A percentile compares a stretch with the other conserved stretches of the same genome.
phyloP scores from a whole-genome alignment of 2,329 filamentous ascomycete species.

The Cucurbitaria berberidis region DNA sequence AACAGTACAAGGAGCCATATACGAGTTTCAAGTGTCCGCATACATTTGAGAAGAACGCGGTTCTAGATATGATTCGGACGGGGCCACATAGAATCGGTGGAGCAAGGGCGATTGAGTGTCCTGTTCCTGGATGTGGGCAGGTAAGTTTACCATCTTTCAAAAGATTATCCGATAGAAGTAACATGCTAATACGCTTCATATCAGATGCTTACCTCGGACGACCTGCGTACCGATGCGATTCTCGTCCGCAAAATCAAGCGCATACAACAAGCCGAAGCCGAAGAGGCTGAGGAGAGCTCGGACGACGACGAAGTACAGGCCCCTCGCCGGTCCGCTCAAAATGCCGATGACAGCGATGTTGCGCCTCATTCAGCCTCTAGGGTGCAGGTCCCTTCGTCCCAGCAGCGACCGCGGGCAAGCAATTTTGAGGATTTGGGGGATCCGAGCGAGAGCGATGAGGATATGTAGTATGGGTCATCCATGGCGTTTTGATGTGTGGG shows the following conservation, averaged over 20 bases:
- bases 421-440: constrained; percentile 30
- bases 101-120: constrained; percentile 61
- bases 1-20: constrained; percentile 68
- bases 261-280: constrained; percentile 38
- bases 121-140: constrained; percentile 68
- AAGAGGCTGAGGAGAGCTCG: constrained; percentile 33
- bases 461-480: not conserved
- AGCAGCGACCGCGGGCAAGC: constrained; percentile 22
- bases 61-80: constrained; percentile 60
- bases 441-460: constrained; percentile 16
- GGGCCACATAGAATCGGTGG: constrained; percentile 19
- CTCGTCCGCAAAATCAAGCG: constrained; percentile 47
- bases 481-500: not conserved
- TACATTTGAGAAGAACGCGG: constrained; percentile 71
- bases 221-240: constrained; percentile 40
- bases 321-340: constrained; percentile 1
- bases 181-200: not conserved
- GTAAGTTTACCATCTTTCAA: too few species aligned
- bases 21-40: constrained; percentile 73
- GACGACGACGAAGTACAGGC: constrained; percentile 33
- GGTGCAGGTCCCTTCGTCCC: constrained; percentile 10
- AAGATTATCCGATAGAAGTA: too few species aligned
- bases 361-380: not conserved
- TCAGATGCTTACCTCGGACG: constrained; percentile 39
- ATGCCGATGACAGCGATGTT: constrained; percentile 1